These are phyloP conservation scores for Fusarium sambucinum DNA, from an alignment of 2,329 filamentous ascomycete species.

Conservation along the genomic window DNA sequence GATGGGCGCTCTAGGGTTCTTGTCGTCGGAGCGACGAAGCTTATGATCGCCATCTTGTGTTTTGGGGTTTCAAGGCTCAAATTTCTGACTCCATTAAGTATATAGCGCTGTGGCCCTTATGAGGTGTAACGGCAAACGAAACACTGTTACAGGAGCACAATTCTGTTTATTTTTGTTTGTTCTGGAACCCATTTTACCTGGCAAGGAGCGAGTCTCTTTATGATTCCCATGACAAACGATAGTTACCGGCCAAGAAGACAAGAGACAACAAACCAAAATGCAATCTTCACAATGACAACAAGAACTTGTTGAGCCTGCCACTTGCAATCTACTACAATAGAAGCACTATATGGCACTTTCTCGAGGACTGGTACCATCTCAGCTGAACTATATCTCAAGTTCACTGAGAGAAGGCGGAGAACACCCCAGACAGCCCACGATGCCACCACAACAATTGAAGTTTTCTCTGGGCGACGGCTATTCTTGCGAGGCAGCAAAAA, in stretches of 20 bases:
- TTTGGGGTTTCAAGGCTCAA: background rate
- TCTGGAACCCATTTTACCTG: background rate
- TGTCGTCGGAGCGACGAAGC: background rate
- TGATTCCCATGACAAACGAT: background rate
- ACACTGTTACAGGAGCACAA: background rate
- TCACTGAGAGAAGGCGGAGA: background rate
- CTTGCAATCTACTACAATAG: background rate
- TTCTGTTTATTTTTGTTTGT: background rate
- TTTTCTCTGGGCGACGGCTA: background rate
- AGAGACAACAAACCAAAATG: background rate
- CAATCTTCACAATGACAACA: background rate
- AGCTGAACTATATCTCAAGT: rapidly evolving
- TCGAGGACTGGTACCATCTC: background rate
- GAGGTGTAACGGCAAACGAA: background rate
- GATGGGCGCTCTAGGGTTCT: background rate
- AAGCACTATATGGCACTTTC: background rate
- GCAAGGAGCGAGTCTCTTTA: background rate
- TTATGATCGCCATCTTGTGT: background rate
- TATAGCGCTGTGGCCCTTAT: background rate
- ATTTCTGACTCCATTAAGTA: background rate
- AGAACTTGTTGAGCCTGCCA: background rate
- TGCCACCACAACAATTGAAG: background rate
- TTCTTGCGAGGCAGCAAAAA: background rate
- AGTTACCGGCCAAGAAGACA: background rate
- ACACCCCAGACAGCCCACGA: background rate